Base-by-base conservation (phyloP, 345 rosid species). In the Murraya paniculata region DNA sequence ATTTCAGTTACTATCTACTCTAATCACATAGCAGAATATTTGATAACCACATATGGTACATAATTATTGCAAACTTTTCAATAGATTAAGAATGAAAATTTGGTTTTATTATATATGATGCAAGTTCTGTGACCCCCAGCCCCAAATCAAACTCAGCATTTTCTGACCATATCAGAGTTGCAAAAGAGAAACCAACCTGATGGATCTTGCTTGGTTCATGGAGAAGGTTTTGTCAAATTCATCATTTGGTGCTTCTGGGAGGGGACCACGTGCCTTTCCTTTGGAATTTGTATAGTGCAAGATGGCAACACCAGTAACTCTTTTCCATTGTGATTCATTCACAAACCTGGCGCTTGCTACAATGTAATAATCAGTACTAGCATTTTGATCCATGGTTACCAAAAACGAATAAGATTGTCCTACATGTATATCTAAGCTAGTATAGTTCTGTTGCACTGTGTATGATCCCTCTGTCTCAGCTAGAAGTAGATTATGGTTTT, bases 171-270 rank as follows among this genome's bases (percentile, higher is more conserved):
- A 13, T 56, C 27, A 41, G 58, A 24, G 53, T 14, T 35, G 19
- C 33, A 75, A 55, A 28, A 73, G 58, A 10, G 58, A 78, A 57
- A 81, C 88, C 16, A 82, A 92, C 99, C 99, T 94, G 89, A 97
- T 91, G 36, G 99, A 97, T 89, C 98, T 90, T 53, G 98, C 98
- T 84, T 97, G 99, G 86, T 94, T 97, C 99, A 97, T 97, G 71
- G 99, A 96, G 85, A 86, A 94, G 70, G 98, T 93, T 80, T 94
- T 94, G 84, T 97, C 98, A 39, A 82, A 94, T 73, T 90, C 93
- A 70, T 94, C 98, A 55, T 88, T 84, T 13, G 98, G 98, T 30
- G 93, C 86, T 60, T 86, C 94, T 0, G 99, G 99, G 64, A 97
- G 91, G 30, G 96, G 92, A 59, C 99, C 99, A 25, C 55, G 77